These are phyloP conservation scores for Penicillium lividum DNA, from an alignment of 495 filamentous ascomycete species.

Conservation along the genomic window DNA sequence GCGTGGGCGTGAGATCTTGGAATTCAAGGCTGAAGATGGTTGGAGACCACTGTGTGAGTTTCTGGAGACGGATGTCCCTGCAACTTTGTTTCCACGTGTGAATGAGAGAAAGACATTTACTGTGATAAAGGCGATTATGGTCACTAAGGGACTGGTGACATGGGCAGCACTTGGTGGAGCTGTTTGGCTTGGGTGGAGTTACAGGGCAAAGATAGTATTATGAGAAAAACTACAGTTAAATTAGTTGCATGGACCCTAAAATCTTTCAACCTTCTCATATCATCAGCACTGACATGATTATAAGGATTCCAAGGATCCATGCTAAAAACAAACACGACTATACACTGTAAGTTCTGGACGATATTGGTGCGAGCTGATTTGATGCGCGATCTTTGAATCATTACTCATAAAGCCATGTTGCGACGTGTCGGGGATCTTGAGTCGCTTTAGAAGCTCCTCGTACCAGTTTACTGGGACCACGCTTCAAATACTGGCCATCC, in stretches of 20 bases:
- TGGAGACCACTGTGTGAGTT: conserved; percentile 17
- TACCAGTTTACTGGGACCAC: conserved; percentile 28
- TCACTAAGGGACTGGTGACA: conserved; percentile 13
- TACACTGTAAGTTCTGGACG: too few relatives aligned
- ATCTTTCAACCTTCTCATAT: too few relatives aligned
- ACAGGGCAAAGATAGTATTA: neutral
- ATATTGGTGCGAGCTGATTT: too few relatives aligned
- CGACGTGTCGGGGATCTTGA: conserved; percentile 13
- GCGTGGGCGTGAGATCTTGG: conserved; percentile 10
- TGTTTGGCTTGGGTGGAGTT: conserved; percentile 13
- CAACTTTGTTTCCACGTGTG: neutral
- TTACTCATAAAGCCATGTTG: conserved; percentile 20
- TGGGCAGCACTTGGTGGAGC: conserved; percentile 11
- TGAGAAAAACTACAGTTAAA: too few relatives aligned
- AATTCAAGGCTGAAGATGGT: conserved; percentile 20
- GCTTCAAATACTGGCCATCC: conserved; percentile 56
- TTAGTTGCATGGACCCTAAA: too few relatives aligned
- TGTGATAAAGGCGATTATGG: conserved; percentile 11
- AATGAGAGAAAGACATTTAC: neutral
- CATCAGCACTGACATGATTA: too few relatives aligned
- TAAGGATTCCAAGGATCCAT: too few relatives aligned
- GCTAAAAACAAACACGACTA: too few relatives aligned
- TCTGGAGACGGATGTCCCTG: conserved; percentile 8
- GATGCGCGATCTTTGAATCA: neutral
- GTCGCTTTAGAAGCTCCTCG: neutral